Conservation (phyloP, 108 stramenopile species). For the Epithemia pelagica region DNA sequence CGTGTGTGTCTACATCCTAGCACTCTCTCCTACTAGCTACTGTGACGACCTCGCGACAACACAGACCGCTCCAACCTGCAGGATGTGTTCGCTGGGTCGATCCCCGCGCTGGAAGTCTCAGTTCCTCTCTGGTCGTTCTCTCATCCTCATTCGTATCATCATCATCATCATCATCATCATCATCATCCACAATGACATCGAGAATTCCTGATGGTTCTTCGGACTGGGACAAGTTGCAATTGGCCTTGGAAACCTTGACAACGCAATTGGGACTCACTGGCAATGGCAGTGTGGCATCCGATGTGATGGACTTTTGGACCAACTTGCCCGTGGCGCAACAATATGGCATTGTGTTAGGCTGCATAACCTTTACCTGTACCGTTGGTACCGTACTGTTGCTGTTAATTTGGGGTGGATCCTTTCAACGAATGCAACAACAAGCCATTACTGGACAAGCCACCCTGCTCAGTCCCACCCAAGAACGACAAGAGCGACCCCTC, state of each 20-base stretch:
- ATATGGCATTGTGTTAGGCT: slow-evolving; percentile 77
- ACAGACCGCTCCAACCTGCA: too few relatives aligned
- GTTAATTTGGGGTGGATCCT: slow-evolving; percentile 64
- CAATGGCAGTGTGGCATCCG: not conserved
- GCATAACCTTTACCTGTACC: slow-evolving; percentile 55
- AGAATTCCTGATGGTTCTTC: too few relatives aligned
- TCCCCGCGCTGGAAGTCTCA: too few relatives aligned
- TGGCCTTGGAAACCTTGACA: not conserved
- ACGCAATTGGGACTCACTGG: too few relatives aligned
- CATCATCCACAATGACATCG: too few relatives aligned
- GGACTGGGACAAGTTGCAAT: not conserved
- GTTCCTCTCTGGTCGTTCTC: too few relatives aligned
- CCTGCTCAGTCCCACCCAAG: slow-evolving; percentile 38
- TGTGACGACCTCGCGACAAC: too few relatives aligned
- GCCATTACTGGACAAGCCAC: slow-evolving; percentile 37
- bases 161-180: too few relatives aligned
- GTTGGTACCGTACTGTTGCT: slow-evolving; percentile 56
- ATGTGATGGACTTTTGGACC: not conserved
- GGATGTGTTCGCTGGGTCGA: too few relatives aligned
- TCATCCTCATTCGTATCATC: too few relatives aligned
- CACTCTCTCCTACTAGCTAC: too few relatives aligned
- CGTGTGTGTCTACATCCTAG: too few relatives aligned
- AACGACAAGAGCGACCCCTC: slow-evolving; percentile 50
- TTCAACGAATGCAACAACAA: slow-evolving; percentile 69
- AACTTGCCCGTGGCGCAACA: slow-evolving; percentile 63